Percentiles rank a stretch among this genome's conserved stretches.
Evolutionary conservation across 768 basidiomycete species (phyloP).

Genomic region (Kwoniella shandongensis): DNA sequence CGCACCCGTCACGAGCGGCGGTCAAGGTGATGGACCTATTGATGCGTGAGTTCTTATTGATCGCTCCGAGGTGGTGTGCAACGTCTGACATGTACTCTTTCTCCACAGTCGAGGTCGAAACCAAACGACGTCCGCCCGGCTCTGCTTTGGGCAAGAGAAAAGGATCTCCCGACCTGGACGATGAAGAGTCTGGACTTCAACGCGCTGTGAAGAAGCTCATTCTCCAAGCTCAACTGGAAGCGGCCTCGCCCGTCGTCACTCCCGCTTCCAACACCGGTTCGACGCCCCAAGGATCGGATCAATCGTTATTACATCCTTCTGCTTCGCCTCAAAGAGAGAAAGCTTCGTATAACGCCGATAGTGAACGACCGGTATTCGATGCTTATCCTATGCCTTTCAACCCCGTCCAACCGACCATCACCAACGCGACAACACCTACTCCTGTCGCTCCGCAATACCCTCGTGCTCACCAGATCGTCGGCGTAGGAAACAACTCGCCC

Average conservation of each 20-base stretch:
- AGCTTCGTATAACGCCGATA: slow-evolving; percentile 3
- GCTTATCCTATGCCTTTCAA: slow-evolving; percentile 43
- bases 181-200: slow-evolving; percentile 43
- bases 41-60: slow-evolving; percentile 46
- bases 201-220: slow-evolving; percentile 53
- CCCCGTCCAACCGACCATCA: slow-evolving; percentile 17
- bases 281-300: background rate
- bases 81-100: too few relatives aligned
- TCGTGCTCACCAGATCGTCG: too few relatives aligned
- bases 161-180: slow-evolving; percentile 23
- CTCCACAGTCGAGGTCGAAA: slow-evolving; percentile 48
- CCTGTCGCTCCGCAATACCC: background rate
- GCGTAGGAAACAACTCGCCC: slow-evolving; percentile 1
- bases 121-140: slow-evolving; percentile 37
- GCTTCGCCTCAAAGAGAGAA: slow-evolving; percentile 14
- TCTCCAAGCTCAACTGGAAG: slow-evolving; percentile 44
- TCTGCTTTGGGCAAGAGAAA: slow-evolving; percentile 44
- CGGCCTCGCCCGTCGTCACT: slow-evolving; percentile 31
- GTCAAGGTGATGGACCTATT: slow-evolving; percentile 53
- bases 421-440: slow-evolving; percentile 14
- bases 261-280: slow-evolving; percentile 2
- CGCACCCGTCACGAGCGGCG: slow-evolving; percentile 50
- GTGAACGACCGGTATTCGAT: slow-evolving; percentile 39
- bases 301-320: slow-evolving; percentile 7
- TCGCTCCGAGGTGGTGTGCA: too few relatives aligned